Base-by-base conservation (phyloP, 2,329 filamentous ascomycete genomes). In the Alternaria sp. region DNA sequence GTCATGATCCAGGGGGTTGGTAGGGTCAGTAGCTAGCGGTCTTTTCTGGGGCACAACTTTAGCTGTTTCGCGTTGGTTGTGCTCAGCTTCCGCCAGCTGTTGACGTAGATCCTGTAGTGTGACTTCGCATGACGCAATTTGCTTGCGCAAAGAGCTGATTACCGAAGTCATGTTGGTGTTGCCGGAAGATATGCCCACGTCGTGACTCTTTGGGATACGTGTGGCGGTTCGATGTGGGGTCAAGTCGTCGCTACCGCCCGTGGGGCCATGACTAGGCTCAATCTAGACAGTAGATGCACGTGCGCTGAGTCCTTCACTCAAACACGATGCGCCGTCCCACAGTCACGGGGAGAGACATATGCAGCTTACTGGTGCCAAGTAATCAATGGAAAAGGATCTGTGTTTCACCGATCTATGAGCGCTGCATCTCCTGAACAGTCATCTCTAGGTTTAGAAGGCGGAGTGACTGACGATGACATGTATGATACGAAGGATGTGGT, bases 21-120 rank as follows among this genome's bases (percentile, higher is more conserved):
- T 36, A 7, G 61, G 62, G 38, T 77, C 73, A 32, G 56, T 34
- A 14, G 58, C 61, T 11, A 62, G 57, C 22, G 59, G 57, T 14
- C 61, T 64, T 61, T 59, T 72, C 38, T 66, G 68, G 18, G 62
- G 69, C 56, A 65, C 44, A 41, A 66, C 59, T 41, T 72, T 65
- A 47, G 65, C 61, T 58, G 65, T 64, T 38, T 71, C 69, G 38
- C 62, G 66, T 36, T 79, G 74, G 34, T 66, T 73, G 36, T 74
- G 69, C 61, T 83, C 80, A 7, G 80, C 80, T 65, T 81, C 75
- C 16, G 77, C 74, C 6, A 83, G 75, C 60, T 83, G 80, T 34
- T 73, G 67, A 47, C 76, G 77, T 28, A 83, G 73, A 41, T 76
- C 72, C 26, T 68, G 66, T 6, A 84, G 75, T 51, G 80, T 78